These are phyloP conservation scores for Fusarium dimerum DNA, from an alignment of 2,329 filamentous ascomycete species.

Conservation along the genomic window DNA sequence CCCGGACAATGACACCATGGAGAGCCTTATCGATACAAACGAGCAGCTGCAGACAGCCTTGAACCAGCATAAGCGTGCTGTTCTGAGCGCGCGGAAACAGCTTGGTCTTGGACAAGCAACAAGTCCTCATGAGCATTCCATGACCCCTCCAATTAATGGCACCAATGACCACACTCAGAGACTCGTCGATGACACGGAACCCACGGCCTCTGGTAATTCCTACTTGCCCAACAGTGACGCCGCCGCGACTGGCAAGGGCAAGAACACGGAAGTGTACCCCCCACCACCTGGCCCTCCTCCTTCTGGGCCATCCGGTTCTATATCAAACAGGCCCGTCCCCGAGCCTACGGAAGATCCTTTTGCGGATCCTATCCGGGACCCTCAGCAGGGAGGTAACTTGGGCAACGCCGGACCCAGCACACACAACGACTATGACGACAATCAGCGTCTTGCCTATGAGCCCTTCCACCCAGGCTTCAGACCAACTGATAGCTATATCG, in stretches of 20 bases:
- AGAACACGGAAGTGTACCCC: constrained; percentile 33
- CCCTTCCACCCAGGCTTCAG: constrained; percentile 42
- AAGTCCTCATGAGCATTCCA: constrained; percentile 30
- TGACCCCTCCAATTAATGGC: constrained; percentile 31
- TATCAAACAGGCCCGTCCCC: constrained; percentile 19
- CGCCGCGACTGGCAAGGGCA: constrained; percentile 36
- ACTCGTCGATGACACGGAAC: constrained; percentile 13
- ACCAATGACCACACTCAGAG: constrained; percentile 27
- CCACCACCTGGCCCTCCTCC: constrained; percentile 27
- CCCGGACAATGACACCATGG: constrained; percentile 92
- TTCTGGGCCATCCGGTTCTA: constrained; percentile 21
- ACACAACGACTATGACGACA: constrained; percentile 18
- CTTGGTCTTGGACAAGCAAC: constrained; percentile 41
- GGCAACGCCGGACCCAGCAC: constrained; percentile 12
- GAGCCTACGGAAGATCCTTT: constrained; percentile 27
- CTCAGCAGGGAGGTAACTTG: constrained; percentile 23
- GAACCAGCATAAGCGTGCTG: constrained; percentile 80
- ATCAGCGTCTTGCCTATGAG: constrained; percentile 34
- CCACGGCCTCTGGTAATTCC: constrained; percentile 15
- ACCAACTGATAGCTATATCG: constrained; percentile 25
- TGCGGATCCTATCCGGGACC: constrained; percentile 40
- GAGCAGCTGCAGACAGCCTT: constrained; percentile 83
- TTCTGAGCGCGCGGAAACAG: constrained; percentile 63
- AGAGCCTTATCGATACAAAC: constrained; percentile 90
- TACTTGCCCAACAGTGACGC: constrained; percentile 11